Conservation (phyloP, 2,329 filamentous ascomycete species). For the Pseudocercospora fijiensis region DNA sequence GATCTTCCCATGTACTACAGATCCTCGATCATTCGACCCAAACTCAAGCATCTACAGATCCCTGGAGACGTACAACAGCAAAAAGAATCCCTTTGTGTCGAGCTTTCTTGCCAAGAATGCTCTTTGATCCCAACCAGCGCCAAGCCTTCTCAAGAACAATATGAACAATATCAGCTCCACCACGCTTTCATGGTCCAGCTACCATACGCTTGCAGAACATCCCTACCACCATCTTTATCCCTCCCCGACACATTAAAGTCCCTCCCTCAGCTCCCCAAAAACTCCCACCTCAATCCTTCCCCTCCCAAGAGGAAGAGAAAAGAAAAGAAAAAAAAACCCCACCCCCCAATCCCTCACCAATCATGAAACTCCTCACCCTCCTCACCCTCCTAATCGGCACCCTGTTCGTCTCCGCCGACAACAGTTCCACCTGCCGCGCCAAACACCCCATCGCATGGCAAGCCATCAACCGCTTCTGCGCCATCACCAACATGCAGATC, state of each 20-base stretch:
- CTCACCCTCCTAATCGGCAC: neutral
- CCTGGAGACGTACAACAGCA: neutral
- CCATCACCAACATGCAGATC: neutral
- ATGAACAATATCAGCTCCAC: neutral
- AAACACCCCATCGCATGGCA: neutral
- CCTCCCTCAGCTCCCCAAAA: too few relatives aligned
- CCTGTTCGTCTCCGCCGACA: neutral
- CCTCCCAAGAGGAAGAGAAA: too few relatives aligned
- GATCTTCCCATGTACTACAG: neutral
- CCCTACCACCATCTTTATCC: neutral
- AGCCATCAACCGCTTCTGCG: constrained; percentile 9
- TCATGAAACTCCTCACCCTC: neutral
- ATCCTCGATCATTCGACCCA: neutral
- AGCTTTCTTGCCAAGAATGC: neutral
- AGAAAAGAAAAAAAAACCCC: too few relatives aligned
- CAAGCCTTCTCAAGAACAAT: neutral
- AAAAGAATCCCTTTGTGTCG: neutral
- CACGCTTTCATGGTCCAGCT: too few relatives aligned
- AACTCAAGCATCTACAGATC: neutral
- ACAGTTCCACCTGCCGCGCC: neutral
- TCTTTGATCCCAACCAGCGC: neutral
- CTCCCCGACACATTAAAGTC: too few relatives aligned
- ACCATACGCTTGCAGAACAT: neutral
- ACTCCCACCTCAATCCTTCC: too few relatives aligned
- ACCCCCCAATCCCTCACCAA: neutral